Percentiles rank a stretch among this genome's conserved stretches.
Evolutionary conservation across 768 basidiomycete genomes (phyloP).

Genomic region (Tylopilus rubrobrunneus): DNA sequence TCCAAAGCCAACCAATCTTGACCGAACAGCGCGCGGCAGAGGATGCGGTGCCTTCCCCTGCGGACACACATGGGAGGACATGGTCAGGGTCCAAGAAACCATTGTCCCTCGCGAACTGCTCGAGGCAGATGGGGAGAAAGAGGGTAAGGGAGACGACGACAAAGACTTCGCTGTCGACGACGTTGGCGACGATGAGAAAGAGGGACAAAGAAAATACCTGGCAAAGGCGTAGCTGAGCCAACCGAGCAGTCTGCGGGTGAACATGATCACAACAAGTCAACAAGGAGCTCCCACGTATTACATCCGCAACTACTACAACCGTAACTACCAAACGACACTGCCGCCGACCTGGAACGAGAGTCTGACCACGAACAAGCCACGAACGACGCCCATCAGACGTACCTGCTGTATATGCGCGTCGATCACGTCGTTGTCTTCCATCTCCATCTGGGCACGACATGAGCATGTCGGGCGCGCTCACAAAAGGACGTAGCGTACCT

Average conservation of each 20-base stretch:
- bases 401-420: constrained; percentile 60
- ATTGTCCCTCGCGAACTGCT: constrained; percentile 89
- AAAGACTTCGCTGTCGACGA: constrained; percentile 63
- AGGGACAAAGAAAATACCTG: constrained; percentile 40
- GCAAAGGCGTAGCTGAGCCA: constrained; percentile 88
- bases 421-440: constrained; percentile 63
- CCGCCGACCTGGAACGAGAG: constrained; percentile 21
- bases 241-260: constrained; percentile 46
- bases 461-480: background rate
- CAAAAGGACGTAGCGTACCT: constrained; percentile 32
- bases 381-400: constrained; percentile 12
- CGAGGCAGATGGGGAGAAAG: constrained; percentile 78
- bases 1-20: constrained; percentile 77
- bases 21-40: constrained; percentile 62
- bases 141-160: constrained; percentile 77
- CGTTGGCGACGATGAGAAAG: background rate
- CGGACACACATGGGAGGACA: constrained; percentile 48
- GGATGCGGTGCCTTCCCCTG: constrained; percentile 5
- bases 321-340: background rate
- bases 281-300: constrained; percentile 4
- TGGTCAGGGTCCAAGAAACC: constrained; percentile 73
- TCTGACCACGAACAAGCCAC: background rate
- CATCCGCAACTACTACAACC: background rate
- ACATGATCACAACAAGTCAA: constrained; percentile 4
- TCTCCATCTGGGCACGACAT: constrained; percentile 36